These are phyloP conservation scores for Saccharomycopsis hybrid DNA, from an alignment of 1,139 yeast genomes.

Conservation along the genomic window DNA sequence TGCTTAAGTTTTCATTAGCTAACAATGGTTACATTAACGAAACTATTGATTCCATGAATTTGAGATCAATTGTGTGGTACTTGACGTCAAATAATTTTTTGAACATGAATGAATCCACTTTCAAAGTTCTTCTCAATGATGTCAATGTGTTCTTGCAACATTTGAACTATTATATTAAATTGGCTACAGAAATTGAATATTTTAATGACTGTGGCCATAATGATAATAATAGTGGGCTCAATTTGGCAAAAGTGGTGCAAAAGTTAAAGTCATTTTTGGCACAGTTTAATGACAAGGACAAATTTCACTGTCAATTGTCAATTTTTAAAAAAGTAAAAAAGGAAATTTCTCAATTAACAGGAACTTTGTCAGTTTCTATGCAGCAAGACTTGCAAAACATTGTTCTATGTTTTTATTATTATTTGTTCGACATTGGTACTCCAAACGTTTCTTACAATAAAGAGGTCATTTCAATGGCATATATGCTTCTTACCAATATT, in stretches of 20 bases:
- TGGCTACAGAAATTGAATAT: slow-evolving; percentile 10
- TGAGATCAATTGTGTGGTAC: slow-evolving; percentile 18
- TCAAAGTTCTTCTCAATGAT: slow-evolving; percentile 11
- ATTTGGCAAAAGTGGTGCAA: slow-evolving; percentile 6
- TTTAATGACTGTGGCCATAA: not conserved
- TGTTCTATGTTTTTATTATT: slow-evolving; percentile 16
- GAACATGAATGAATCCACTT: slow-evolving; percentile 14
- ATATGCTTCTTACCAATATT: slow-evolving; percentile 10
- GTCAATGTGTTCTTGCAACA: slow-evolving; percentile 10
- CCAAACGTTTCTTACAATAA: slow-evolving; percentile 4
- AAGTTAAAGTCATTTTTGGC: slow-evolving; percentile 14
- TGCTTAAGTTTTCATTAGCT: slow-evolving; percentile 14
- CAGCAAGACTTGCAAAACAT: slow-evolving; percentile 10
- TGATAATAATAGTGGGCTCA: not conserved
- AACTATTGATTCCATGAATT: slow-evolving; percentile 11
- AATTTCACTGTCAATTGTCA: slow-evolving; percentile 10
- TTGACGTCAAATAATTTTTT: slow-evolving; percentile 7
- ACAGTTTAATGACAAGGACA: slow-evolving; percentile 5
- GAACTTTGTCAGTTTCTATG: not conserved
- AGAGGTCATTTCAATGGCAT: slow-evolving; percentile 11
- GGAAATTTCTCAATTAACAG: not conserved
- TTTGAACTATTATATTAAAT: slow-evolving; percentile 13
- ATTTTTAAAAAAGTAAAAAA: slow-evolving; percentile 7
- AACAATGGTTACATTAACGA: slow-evolving; percentile 11
- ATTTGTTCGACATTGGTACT: slow-evolving; percentile 17